Conservation (phyloP, 352 stramenopile species). For the Phytopythium oedochilum region DNA sequence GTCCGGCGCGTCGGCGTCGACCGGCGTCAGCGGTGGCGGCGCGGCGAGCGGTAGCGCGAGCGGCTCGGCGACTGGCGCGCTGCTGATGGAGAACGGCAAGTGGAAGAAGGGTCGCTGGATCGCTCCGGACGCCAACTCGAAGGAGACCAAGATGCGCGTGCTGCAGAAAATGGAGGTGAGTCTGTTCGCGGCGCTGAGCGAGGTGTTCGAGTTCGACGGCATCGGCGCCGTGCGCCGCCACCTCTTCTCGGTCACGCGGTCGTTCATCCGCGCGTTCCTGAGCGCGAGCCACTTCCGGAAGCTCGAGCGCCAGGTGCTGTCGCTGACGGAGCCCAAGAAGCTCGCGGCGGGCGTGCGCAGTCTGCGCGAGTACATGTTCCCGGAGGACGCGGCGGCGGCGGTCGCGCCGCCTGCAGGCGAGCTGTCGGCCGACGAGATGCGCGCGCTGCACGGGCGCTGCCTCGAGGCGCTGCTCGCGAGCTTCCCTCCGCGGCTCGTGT, state of each 20-base stretch:
- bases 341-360: slow-evolving; percentile 46
- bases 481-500: slow-evolving; percentile 66
- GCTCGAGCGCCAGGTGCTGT: slow-evolving; percentile 78
- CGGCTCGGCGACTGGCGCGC: neutral
- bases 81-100: slow-evolving; percentile 71
- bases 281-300: slow-evolving; percentile 76
- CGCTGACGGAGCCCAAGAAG: slow-evolving; percentile 69
- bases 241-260: slow-evolving; percentile 81
- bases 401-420: slow-evolving; percentile 5
- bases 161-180: slow-evolving; percentile 79
- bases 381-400: slow-evolving; percentile 17
- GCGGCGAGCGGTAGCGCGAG: slow-evolving; percentile 3
- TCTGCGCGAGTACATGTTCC: slow-evolving; percentile 64
- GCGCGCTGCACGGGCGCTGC: slow-evolving; percentile 48
- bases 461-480: slow-evolving; percentile 68
- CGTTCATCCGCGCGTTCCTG: slow-evolving; percentile 78
- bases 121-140: slow-evolving; percentile 57
- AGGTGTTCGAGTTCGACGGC: slow-evolving; percentile 85
- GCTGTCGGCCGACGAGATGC: slow-evolving; percentile 34
- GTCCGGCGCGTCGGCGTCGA: neutral
- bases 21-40: neutral
- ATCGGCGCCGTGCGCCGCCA: slow-evolving; percentile 76
- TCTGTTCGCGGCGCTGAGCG: slow-evolving; percentile 66
- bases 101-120: slow-evolving; percentile 56
- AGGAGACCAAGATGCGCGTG: slow-evolving; percentile 78